Evolutionary conservation across 805 yeast genomes (phyloP), one percentile per base, ranked within the genome.

Genomic region (Kodamaea leandrae): DNA sequence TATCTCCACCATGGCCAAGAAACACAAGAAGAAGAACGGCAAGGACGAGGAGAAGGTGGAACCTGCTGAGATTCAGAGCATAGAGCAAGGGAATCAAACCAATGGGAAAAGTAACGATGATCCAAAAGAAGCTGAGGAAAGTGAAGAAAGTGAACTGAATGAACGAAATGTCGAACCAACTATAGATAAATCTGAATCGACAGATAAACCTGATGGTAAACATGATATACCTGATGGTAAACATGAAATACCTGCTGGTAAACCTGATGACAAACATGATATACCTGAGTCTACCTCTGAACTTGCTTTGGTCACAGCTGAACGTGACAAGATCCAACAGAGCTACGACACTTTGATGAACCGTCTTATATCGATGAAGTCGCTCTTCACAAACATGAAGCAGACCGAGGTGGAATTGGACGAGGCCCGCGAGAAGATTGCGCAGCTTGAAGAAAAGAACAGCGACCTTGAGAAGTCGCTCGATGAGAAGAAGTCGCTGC

Each of bases 351-450:
- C 75, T 4, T 60, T 86, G 23, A 59, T 86, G 44, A 77, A 77
- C 47, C 73, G 83, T 55, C 58, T 86, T 13, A 76, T 87, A 1
- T 76, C 86, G 2, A 84, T 85, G 91, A 85, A 83, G 49, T 66
- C 82, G 1, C 74, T 85, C 2, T 85, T 85, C 58, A 63, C 60
- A 39, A 84, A 85, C 48, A 83, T 84, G 86, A 82, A 84, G 54
- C 83, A 77, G 43, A 67, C 87, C 0, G 83, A 84, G 53, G 63
- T 59, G 2, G 86, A 83, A 49, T 64, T 86, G 14, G 86, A 76
- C 30, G 66, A 63, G 4, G 69, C 76, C 1, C 76, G 77, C 48
- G 76, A 71, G 13, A 67, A 36, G 12, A 51, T 63, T 15, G 72
- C 60, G 9, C 30, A 36, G 20, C 42, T 60, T 45, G 37, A 43